A percentile compares a stretch with the other conserved stretches of the same genome.
phyloP scores from a whole-genome alignment of 345 rosid genomes.

The Linum tenue region DNA sequence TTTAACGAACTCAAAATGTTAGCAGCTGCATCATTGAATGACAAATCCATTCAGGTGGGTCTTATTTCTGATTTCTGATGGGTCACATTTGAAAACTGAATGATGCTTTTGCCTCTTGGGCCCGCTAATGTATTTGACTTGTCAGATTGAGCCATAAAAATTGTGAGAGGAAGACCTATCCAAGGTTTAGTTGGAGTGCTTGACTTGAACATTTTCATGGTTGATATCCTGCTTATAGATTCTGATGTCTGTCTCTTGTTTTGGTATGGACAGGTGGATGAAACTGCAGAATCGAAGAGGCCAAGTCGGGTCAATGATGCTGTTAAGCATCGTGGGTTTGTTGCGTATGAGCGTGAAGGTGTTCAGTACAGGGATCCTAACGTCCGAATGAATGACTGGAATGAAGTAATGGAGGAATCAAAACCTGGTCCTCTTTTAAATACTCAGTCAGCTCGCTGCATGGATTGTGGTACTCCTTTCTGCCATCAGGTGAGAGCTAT shows the following conservation, averaged over 20 bases:
- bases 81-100: background rate
- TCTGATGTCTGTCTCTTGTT: background rate
- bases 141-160: background rate
- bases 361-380: slow-evolving; percentile 83
- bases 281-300: slow-evolving; percentile 35
- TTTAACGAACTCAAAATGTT: slow-evolving; percentile 85
- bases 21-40: slow-evolving; percentile 52
- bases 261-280: slow-evolving; percentile 16
- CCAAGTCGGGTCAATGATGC: slow-evolving; percentile 61
- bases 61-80: background rate
- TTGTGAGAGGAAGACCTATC: background rate
- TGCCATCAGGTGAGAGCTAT: slow-evolving; percentile 76
- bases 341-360: slow-evolving; percentile 89
- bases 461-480: slow-evolving; percentile 99
- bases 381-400: slow-evolving; percentile 80
- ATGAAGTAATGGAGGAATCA: slow-evolving; percentile 81
- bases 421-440: slow-evolving; percentile 75
- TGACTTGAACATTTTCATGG: background rate
- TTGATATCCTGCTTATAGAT: slow-evolving; percentile 21
- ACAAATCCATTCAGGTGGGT: slow-evolving; percentile 34
- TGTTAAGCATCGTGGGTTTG: slow-evolving; percentile 72
- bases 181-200: background rate
- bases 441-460: slow-evolving; percentile 98
- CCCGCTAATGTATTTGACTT: too few species aligned
- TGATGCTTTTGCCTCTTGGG: background rate